Conservation (phyloP, 2,329 filamentous ascomycete genomes). For the Mariannaea elegans region DNA sequence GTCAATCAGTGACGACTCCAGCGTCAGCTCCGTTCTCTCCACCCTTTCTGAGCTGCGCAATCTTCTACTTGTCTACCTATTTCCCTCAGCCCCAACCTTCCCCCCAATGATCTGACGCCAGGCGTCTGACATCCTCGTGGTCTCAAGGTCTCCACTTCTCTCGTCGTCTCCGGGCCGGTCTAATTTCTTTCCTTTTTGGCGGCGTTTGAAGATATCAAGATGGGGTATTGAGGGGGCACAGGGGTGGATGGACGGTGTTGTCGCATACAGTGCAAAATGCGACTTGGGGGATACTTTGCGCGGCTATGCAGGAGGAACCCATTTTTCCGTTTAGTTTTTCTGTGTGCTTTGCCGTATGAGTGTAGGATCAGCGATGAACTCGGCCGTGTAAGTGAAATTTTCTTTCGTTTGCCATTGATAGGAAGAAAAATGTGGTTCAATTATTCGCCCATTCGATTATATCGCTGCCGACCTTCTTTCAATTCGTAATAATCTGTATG, state of each 20-base stretch:
- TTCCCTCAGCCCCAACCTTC: too few relatives aligned
- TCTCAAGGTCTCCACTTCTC: neutral
- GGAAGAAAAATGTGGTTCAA: too few relatives aligned
- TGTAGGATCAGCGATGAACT: neutral
- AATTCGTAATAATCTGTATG: too few relatives aligned
- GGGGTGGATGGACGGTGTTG: neutral
- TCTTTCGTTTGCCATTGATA: neutral
- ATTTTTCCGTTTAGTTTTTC: neutral
- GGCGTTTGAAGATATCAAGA: neutral
- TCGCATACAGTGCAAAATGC: neutral
- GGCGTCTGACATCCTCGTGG: neutral
- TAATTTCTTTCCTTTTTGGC: neutral
- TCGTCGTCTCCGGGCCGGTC: neutral
- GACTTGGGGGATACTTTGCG: neutral
- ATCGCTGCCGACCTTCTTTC: too few relatives aligned
- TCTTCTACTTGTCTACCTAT: too few relatives aligned
- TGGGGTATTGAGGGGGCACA: neutral
- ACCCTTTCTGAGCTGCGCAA: too few relatives aligned
- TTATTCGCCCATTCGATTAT: too few relatives aligned
- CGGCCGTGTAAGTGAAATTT: neutral
- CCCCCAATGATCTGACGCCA: too few relatives aligned
- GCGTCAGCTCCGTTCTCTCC: too few relatives aligned
- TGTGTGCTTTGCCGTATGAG: neutral
- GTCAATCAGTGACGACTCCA: too few relatives aligned
- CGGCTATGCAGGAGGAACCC: neutral